Evolutionary conservation across 768 basidiomycete genomes (phyloP).

Genomic region (Panaeolus papilionaceus): DNA sequence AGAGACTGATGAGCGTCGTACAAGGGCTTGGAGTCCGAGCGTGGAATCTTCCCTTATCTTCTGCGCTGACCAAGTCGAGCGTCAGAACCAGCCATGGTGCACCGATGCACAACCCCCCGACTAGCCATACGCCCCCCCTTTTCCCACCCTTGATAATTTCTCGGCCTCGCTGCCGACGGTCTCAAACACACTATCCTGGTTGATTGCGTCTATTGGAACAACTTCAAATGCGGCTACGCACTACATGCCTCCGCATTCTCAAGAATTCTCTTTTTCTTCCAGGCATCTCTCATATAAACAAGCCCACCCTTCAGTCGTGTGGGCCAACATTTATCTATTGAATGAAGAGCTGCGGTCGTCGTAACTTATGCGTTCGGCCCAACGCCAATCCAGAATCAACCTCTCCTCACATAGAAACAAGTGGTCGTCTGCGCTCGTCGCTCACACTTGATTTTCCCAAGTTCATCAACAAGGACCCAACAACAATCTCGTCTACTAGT

Average conservation of each 20-base stretch:
- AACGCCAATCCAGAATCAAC: not conserved
- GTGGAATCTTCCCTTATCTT: conserved; percentile 30
- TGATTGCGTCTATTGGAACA: conserved; percentile 14
- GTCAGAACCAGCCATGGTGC: conserved; percentile 24
- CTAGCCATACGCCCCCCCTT: conserved; percentile 27
- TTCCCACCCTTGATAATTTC: conserved; percentile 13
- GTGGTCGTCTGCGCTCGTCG: not conserved
- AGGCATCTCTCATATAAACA: not conserved
- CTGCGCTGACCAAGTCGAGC: conserved; percentile 22
- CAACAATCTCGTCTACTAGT: not conserved
- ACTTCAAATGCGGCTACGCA: not conserved
- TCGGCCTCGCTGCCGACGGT: conserved; percentile 29
- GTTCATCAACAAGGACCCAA: not conserved
- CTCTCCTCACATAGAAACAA: not conserved
- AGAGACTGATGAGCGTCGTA: conserved; percentile 34
- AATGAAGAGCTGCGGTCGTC: not conserved
- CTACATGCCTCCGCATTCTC: not conserved
- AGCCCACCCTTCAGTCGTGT: not conserved
- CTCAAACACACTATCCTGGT: conserved; percentile 2
- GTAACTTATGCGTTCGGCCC: not conserved
- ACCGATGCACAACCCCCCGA: conserved; percentile 30
- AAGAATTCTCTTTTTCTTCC: not conserved
- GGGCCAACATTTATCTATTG: not conserved
- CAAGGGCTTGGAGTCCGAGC: conserved; percentile 34
- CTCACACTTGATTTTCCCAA: not conserved